Conservation (phyloP, 176 grass and related monocot genomes). For the Miscanthus lutarioriparius region DNA sequence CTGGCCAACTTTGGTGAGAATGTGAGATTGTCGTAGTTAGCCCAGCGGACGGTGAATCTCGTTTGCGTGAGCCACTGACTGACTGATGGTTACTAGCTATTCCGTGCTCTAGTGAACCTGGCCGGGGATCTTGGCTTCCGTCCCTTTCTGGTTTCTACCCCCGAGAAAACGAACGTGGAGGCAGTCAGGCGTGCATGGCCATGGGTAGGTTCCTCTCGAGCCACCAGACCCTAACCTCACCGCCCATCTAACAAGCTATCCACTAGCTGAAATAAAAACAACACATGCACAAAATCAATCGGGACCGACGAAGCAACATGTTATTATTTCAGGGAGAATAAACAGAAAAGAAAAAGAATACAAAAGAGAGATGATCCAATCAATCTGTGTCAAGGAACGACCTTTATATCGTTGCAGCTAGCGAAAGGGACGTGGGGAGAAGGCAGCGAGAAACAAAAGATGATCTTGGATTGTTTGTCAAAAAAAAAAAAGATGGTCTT, state of each 20-base stretch:
- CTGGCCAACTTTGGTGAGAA: background rate
- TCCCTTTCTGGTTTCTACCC: too few species aligned
- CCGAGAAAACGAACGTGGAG: background rate
- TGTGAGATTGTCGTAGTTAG: conserved; percentile 23
- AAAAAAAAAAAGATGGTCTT: background rate
- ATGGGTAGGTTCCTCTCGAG: conserved; percentile 10
- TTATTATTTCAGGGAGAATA: background rate
- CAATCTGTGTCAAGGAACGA: background rate
- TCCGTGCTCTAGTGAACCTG: too few species aligned
- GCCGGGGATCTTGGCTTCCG: too few species aligned
- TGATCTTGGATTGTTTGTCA: background rate
- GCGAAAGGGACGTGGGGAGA: background rate
- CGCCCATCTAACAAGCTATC: background rate
- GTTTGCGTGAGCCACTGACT: too few species aligned
- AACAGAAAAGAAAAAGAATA: background rate
- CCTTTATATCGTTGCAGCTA: background rate
- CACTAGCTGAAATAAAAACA: background rate
- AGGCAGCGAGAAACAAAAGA: background rate
- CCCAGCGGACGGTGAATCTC: background rate
- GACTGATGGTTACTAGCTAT: too few species aligned
- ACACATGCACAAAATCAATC: background rate
- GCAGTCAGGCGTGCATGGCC: background rate
- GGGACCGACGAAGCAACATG: background rate
- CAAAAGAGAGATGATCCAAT: background rate
- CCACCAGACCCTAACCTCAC: conserved; percentile 36